A percentile compares a stretch with the other conserved stretches of the same genome.
Evolutionary conservation across 1,139 yeast species (phyloP).

Genomic region (Yamadazyma aaseri): DNA sequence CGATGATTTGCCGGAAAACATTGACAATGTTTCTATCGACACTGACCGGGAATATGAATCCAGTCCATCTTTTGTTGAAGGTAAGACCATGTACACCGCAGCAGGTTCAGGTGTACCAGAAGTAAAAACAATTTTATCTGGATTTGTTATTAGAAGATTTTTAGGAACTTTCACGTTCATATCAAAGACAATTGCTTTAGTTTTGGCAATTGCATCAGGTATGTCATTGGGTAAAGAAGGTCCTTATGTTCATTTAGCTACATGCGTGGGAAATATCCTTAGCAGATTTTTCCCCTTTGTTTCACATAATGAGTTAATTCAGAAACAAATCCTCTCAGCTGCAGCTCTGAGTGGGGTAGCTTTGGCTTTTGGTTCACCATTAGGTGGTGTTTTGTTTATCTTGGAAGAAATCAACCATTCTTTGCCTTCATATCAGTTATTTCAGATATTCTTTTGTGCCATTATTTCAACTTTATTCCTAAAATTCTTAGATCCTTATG

Average conservation of each 20-base stretch:
- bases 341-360: constrained; percentile 72
- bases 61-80: constrained; percentile 7
- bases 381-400: constrained; percentile 67
- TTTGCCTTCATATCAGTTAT: constrained; percentile 56
- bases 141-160: constrained; percentile 54
- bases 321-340: constrained; percentile 61
- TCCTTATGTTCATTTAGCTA: constrained; percentile 69
- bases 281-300: constrained; percentile 53
- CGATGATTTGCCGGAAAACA: not conserved
- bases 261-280: constrained; percentile 62
- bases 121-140: constrained; percentile 56
- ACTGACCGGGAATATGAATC: not conserved
- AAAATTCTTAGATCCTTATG: constrained; percentile 59
- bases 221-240: constrained; percentile 70
- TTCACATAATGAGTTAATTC: constrained; percentile 49
- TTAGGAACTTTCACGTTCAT: constrained; percentile 55
- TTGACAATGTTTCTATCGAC: not conserved
- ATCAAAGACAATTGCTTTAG: constrained; percentile 50
- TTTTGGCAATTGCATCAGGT: constrained; percentile 66
- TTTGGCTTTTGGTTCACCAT: constrained; percentile 67
- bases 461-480: constrained; percentile 56
- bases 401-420: constrained; percentile 65
- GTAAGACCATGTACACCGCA: constrained; percentile 49
- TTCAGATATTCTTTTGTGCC: constrained; percentile 62
- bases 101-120: constrained; percentile 69